Conservation (phyloP, 148 eudicot species). For the Diospyros kaki region DNA sequence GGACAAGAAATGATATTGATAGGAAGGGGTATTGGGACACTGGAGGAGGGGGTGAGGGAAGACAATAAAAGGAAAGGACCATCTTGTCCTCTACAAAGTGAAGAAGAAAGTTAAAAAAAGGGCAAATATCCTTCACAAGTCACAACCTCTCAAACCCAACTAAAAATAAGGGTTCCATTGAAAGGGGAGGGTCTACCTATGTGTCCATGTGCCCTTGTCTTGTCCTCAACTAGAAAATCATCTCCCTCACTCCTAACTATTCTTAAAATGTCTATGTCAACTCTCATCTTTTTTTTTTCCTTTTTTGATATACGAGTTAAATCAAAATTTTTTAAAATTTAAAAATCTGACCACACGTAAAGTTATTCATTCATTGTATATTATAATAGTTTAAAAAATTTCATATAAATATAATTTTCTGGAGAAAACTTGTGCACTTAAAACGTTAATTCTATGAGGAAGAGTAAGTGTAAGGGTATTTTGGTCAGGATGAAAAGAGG, state of each 20-base stretch:
- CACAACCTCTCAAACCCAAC: too few relatives aligned
- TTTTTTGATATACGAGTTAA: too few relatives aligned
- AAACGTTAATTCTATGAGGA: too few relatives aligned
- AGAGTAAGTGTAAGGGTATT: too few relatives aligned
- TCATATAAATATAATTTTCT: too few relatives aligned
- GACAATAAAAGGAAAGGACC: slow-evolving; percentile 30
- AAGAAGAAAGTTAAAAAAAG: neutral
- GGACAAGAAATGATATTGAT: slow-evolving; percentile 32
- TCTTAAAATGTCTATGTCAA: neutral
- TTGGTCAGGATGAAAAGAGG: too few relatives aligned
- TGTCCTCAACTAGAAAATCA: slow-evolving; percentile 40
- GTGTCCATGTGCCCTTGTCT: slow-evolving; percentile 25
- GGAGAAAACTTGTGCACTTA: too few relatives aligned
- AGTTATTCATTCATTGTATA: too few relatives aligned
- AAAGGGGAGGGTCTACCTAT: neutral
- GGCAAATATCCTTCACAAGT: neutral
- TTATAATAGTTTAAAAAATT: too few relatives aligned
- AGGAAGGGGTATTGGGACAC: slow-evolving; percentile 27
- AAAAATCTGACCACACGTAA: too few relatives aligned
- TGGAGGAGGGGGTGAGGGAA: slow-evolving; percentile 22
- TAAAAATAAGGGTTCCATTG: neutral
- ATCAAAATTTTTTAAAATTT: too few relatives aligned
- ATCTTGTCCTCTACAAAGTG: slow-evolving; percentile 17
- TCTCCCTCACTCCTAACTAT: slow-evolving; percentile 9
- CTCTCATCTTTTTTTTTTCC: too few relatives aligned